Base-by-base conservation (phyloP, 768 basidiomycete species). In the Hypholoma fasciculare region DNA sequence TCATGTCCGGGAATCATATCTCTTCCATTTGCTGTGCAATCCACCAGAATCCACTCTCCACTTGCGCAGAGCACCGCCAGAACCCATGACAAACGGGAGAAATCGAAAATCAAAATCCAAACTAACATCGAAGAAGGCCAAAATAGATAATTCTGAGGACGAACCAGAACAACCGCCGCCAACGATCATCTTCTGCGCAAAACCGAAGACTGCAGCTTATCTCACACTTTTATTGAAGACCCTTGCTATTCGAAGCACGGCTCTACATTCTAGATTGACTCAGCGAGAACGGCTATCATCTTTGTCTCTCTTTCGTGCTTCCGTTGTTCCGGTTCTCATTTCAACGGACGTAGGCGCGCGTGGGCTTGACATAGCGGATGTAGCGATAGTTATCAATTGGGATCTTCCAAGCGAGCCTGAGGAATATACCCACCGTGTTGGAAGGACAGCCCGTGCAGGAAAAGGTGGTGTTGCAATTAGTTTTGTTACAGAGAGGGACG, bases 381-480 rank as follows among this genome's bases (percentile, higher is more conserved):
- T 99, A 11, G 94, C 92, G 11, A 86, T 98, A 78, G 94, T 99
- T 17, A 80, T 99, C 57, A 98, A 99, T 63, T 99, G 96, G 95
- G 96, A 99, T 71, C 77, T 98, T 61, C 97, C 97, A 13, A 79
- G 82, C 12, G 87, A 89, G 68, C 82, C 93, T 5, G 96, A 96
- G 71, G 96, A 96, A 70, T 99, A 99, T 68, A 91, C 94, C 1
- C 97, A 99, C 76, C 84, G 97, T 19, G 97, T 99, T 1, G 95
- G 95, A 44, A 76, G 95, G 67, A 98, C 95, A 20, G 95, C 95
- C 30, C 87, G 95, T 65, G 91, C 89, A 11, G 97, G 97, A 6
- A 82, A 85, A 65, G 91, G 89, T 2, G 97, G 97, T 66, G 76
- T 95, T 49, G 94, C 94, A 0, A 80, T 98, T 27, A 98, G 95